Evolutionary conservation across 2,329 filamentous ascomycete species (phyloP), one percentile per base, ranked within the genome.

Genomic region (Pseudopithomyces maydicus): DNA sequence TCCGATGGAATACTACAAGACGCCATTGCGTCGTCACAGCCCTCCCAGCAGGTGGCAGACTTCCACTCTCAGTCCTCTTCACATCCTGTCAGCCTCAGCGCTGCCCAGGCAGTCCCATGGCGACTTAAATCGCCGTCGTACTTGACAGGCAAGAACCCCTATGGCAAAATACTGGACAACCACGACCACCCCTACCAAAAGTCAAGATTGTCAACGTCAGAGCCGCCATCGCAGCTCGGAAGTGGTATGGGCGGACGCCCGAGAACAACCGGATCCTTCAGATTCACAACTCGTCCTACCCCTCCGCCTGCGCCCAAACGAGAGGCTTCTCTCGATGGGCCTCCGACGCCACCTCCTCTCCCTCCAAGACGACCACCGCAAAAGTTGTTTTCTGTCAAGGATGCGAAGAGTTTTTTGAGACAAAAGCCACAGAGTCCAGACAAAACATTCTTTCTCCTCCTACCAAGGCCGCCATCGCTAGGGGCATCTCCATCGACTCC

Each of bases 61-160:
- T 48, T 57, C 43, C n/a, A 56, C 57, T 20, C 47, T 54, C 50
- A 43, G 20, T 46, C 20, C 14, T 56, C 59, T 51, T 55, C 35
- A 22, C 20, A 58, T 6, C 52, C 52, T 6, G 43, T 55, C 36
- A 56, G 55, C 22, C 35, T 61, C 8, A 36, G 10, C 39, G 57
- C 63, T 20, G 1, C 47, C 42, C 56, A 59, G 36, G 36, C 45
- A 17, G 35, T 50, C 45, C 39, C 46, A 43, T 11, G 57, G 44
- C 58, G 55, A 46, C 59, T 49, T n/a, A 70, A 65, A 51, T 59
- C 62, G 32, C 70, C 69, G 23, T 63, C 62, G 7, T 73, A 73
- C 50, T 62, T 73, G 14, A 63, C 63, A 44, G 67, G 67, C 17
- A 75, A 69, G 55, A 74, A 73, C 29, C 68, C 71, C 7, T 73